Evolutionary conservation across 441 rosid species (phyloP), one percentile per base, ranked within the genome.

Genomic region (Croton setiger): DNA sequence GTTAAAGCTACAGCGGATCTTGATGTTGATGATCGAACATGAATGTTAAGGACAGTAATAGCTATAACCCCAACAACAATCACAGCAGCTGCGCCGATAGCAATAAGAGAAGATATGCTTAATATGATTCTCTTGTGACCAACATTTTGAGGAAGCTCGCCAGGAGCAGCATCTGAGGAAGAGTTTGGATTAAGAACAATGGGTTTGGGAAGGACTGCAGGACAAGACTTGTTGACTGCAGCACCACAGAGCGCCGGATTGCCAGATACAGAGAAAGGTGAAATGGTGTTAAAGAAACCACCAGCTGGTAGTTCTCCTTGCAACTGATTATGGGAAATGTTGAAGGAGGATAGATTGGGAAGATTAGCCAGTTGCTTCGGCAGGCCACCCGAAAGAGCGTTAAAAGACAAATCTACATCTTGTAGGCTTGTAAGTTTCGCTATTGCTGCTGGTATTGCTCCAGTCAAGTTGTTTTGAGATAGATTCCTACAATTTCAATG

Each of bases 171-270:
- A 12, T 95, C 82, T 57, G 81, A 74, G 15, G 97, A 88, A 2
- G 94, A 87, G 77, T 94, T 91, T 27, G 98, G 98, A 64, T 94
- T 90, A 70, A 94, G 96, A 76, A 94, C 98, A 74, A 94, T 88
- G 66, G 98, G 98, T 73, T 94, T 91, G 2, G 90, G 95, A 69
- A 90, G 97, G 64, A 86, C 87, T 17, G 89, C 79, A 63, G 93
- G 93, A 76, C 98, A 91, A 17, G 98, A 81, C 72, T 82, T 88
- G 60, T 85, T 91, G 54, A 89, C 92, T 48, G 87, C 74, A 31
- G 98, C 87, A 60, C 98, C 98, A 35, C 98, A 94, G 5, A 94
- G 87, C 17, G 85, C 81, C 41, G 97, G 96, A 76, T 94, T 94
- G 56, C 86, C 90, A 0, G 81, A 64, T 73, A 94, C 86, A 4